Conservation (phyloP, 1,284 basidiomycete species). For the Polyporus tsugae region DNA sequence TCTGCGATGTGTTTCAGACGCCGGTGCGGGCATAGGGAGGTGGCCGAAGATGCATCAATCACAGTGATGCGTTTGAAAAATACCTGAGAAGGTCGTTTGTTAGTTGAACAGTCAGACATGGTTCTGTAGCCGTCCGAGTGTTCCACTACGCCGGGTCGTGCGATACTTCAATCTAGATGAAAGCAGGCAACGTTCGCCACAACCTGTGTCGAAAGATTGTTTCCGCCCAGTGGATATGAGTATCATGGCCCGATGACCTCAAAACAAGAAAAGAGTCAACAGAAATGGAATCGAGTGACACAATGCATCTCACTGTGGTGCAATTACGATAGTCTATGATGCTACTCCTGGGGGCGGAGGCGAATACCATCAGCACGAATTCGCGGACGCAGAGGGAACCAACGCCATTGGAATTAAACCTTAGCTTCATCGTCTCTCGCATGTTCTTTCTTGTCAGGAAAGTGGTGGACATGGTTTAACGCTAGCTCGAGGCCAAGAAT, state of each 20-base stretch:
- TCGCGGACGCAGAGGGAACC: not conserved
- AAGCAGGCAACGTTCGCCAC: not conserved
- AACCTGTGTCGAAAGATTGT: not conserved
- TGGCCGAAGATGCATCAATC: conserved; percentile 14
- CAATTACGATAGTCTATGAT: not conserved
- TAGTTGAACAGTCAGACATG: conserved; percentile 6
- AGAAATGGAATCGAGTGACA: not conserved
- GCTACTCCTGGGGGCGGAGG: not conserved
- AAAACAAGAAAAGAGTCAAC: not conserved
- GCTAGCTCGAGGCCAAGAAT: not conserved
- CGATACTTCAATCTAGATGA: not conserved
- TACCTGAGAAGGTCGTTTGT: conserved; percentile 6
- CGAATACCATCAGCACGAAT: not conserved
- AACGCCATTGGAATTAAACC: not conserved
- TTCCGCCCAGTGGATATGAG: not conserved
- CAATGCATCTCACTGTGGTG: not conserved
- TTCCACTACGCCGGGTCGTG: not conserved
- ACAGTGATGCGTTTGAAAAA: conserved; percentile 5
- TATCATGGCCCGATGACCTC: not conserved
- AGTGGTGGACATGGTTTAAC: not conserved
- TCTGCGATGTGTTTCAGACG: conserved; percentile 8
- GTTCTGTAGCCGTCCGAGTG: not conserved
- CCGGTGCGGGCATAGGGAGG: conserved; percentile 11
- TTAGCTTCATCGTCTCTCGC: not conserved
- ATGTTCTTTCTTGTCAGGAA: not conserved